phyloP scores from a whole-genome alignment of 345 rosid species.

The Aquilaria yunnanensis region DNA sequence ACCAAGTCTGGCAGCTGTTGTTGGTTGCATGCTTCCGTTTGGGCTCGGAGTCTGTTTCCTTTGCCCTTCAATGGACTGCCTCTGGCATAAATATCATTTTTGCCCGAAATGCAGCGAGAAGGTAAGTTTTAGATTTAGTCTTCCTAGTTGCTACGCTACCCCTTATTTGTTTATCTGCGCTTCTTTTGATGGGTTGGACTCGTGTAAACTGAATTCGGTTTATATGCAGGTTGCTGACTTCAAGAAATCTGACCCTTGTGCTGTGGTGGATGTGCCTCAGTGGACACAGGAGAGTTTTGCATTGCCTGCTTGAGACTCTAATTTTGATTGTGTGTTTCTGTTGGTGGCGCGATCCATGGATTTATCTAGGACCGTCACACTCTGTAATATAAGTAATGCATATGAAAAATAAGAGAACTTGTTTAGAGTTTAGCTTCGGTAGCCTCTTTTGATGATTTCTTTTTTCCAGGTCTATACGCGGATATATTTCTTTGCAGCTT shows the following conservation, averaged over 20 bases:
- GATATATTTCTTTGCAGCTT: too few species aligned
- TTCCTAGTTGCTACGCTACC: neutral
- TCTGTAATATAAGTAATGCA: too few species aligned
- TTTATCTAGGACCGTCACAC: too few species aligned
- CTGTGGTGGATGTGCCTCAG: slow-evolving; percentile 75
- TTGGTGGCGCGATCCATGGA: too few species aligned
- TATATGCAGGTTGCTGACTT: slow-evolving; percentile 69
- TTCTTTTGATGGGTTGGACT: slow-evolving; percentile 9
- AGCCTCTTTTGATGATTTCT: too few species aligned
- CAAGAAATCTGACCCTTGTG: slow-evolving; percentile 79
- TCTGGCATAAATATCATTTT: slow-evolving; percentile 93
- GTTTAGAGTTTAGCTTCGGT: too few species aligned
- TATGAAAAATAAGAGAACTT: too few species aligned
- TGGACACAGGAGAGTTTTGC: slow-evolving; percentile 82
- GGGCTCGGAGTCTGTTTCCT: slow-evolving; percentile 92
- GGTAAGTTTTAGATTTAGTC: slow-evolving; percentile 23
- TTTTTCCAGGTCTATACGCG: too few species aligned
- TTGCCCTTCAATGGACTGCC: slow-evolving; percentile 94
- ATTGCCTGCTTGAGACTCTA: slow-evolving; percentile 45
- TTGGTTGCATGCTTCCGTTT: slow-evolving; percentile 95
- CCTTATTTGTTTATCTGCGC: neutral
- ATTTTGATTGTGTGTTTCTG: too few species aligned
- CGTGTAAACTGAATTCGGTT: neutral
- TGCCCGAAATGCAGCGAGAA: slow-evolving; percentile 77
- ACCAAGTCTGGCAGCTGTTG: slow-evolving; percentile 82